Evolutionary conservation across 108 stramenopile species (phyloP).

Genomic region (Aurantiochytrium sp.): DNA sequence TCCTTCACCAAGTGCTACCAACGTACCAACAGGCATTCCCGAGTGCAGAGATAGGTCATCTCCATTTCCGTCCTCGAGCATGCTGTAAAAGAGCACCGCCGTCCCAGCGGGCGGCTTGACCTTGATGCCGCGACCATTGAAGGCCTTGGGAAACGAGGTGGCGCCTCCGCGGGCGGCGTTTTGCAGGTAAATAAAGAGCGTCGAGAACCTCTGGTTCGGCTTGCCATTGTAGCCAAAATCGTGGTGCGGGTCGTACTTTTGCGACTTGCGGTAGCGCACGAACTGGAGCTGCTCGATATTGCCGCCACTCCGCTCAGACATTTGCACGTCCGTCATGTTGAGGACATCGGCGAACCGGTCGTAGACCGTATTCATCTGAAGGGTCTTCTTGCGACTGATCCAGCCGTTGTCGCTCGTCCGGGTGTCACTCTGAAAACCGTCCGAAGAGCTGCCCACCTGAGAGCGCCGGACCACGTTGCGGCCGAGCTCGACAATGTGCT

Average conservation of each 20-base stretch:
- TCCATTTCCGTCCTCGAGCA: constrained; percentile 82
- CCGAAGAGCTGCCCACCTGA: constrained; percentile 1
- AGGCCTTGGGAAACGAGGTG: constrained; percentile 77
- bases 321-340: constrained; percentile 61
- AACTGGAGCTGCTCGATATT: constrained; percentile 80
- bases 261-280: constrained; percentile 66
- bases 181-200: constrained; percentile 69
- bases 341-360: constrained; percentile 70
- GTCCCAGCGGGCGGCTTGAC: constrained; percentile 67
- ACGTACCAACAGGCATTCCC: constrained; percentile 58
- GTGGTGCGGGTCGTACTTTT: constrained; percentile 78
- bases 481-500: constrained; percentile 68
- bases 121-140: constrained; percentile 63
- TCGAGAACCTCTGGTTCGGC: constrained; percentile 61
- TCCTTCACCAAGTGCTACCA: not conserved
- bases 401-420: constrained; percentile 75
- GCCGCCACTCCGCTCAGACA: constrained; percentile 63
- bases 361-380: constrained; percentile 69
- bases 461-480: not conserved
- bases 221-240: constrained; percentile 65
- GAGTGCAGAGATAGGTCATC: constrained; percentile 81
- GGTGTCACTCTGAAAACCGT: constrained; percentile 54
- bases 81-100: constrained; percentile 79
- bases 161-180: constrained; percentile 64
- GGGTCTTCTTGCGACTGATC: constrained; percentile 64